Evolutionary conservation across 257 asterid species (phyloP).

Genomic region (Solanum habrochaites): DNA sequence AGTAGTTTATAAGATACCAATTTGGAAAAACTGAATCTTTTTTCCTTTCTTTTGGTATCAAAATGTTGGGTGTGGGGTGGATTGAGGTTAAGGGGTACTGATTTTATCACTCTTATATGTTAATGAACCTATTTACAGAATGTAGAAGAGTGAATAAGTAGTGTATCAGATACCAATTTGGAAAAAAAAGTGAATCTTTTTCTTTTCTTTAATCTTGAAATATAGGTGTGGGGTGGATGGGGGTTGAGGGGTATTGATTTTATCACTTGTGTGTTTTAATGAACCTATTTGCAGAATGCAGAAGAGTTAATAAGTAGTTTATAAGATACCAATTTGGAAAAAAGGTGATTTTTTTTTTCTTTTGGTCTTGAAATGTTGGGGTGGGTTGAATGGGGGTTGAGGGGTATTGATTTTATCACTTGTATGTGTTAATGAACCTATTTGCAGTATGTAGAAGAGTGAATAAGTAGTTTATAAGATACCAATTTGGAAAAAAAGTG

Average conservation of each 20-base stretch:
- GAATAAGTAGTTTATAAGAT: too few species aligned
- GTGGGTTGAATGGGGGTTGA: too few species aligned
- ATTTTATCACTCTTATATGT: not conserved
- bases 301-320: not conserved
- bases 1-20: too few species aligned
- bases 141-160: constrained; percentile 1
- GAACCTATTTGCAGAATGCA: constrained; percentile 3
- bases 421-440: too few species aligned
- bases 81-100: not conserved
- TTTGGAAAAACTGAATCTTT: not conserved
- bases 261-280: not conserved
- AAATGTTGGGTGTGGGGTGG: not conserved
- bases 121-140: not conserved
- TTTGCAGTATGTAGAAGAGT: too few species aligned
- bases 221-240: too few species aligned
- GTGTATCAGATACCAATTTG: not conserved
- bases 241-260: not conserved
- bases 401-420: too few species aligned
- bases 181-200: not conserved
- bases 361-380: too few species aligned
- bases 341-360: not conserved
- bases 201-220: too few species aligned
- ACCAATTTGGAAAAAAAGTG: too few species aligned
- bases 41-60: not conserved
- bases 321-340: not conserved